Evolutionary conservation across 371 early-diverging fungal genomes (phyloP), one percentile per base, ranked within the genome.

Genomic region (Gilbertella persicaria): DNA sequence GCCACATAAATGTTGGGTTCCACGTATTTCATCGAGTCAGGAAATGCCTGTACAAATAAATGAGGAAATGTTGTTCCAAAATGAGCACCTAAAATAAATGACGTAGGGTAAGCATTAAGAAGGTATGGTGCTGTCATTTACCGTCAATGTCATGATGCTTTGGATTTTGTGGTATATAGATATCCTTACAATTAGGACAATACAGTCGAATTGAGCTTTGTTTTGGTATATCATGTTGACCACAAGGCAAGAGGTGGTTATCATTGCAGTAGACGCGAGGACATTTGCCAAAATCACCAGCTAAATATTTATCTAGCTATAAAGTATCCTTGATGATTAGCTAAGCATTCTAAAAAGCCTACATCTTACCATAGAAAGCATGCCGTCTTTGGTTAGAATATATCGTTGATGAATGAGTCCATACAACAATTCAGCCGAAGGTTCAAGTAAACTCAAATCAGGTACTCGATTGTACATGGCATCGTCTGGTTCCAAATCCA

Each of bases 21-120:
- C 20, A 67, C 54, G 6, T 43, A 46, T 19, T 88, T 90, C 30
- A 84, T 67, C 14, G 83, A 63, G 30, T 94, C 82, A 14, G 92
- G 88, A 70, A 90, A 92, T 14, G 87, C 78, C 55, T 93, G 80
- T 60, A 95, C 81, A 53, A 98, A 84, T 62, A 98, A 79, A 66
- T 95, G 93, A 23, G 97, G 90, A 73, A 98, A 96, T 8, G 97
- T 91, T 6, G 92, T 90, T 17, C 98, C 98, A 82, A 98, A 99
- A 64, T 90, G 92, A 21, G 97, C 92, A 36, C 98, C 83, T 87
- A 58, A 26, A 23, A 28, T 13, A 29, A 30, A 26, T 41, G 14
- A 17, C 19, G n/a, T 10, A 42, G 5, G n/a, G 23, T 16, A 10
- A 20, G 19, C 1, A 25, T 37, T 2, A 47, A 29, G 23, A n/a